Evolutionary conservation across 1,139 yeast genomes (phyloP).

Genomic region (Pichia cactophila): DNA sequence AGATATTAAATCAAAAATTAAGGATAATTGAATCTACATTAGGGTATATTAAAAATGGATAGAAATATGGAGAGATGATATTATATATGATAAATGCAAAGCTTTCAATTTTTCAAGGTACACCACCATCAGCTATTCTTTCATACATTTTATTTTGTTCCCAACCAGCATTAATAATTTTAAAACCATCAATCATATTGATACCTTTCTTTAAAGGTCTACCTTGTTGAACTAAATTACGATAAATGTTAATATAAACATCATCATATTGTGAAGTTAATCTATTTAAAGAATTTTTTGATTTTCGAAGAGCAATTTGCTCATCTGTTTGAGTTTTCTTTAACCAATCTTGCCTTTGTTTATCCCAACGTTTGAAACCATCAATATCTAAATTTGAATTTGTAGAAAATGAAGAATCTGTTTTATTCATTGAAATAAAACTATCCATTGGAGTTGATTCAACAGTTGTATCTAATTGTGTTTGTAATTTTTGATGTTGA

Average conservation of each 20-base stretch:
- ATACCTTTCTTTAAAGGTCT: conserved; percentile 49
- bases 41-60: background rate
- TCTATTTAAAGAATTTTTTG: conserved; percentile 30
- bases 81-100: too few species aligned
- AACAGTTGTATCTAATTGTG: background rate
- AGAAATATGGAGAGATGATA: background rate
- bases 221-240: conserved; percentile 50
- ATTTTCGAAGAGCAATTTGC: conserved; percentile 22
- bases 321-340: conserved; percentile 24
- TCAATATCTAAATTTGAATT: background rate
- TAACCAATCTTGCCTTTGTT: conserved; percentile 54
- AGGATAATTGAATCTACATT: conserved; percentile 34
- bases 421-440: background rate
- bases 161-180: conserved; percentile 67
- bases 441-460: background rate
- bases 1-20: conserved; percentile 39
- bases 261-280: conserved; percentile 31
- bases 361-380: conserved; percentile 42
- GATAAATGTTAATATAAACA: conserved; percentile 50
- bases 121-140: conserved; percentile 44
- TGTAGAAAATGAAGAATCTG: background rate
- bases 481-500: background rate
- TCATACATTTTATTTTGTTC: conserved; percentile 58
- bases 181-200: conserved; percentile 53
- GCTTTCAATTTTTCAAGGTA: conserved; percentile 6